Base-by-base conservation (phyloP, 2,329 filamentous ascomycete species). In the Trichoderma brevicompactum region DNA sequence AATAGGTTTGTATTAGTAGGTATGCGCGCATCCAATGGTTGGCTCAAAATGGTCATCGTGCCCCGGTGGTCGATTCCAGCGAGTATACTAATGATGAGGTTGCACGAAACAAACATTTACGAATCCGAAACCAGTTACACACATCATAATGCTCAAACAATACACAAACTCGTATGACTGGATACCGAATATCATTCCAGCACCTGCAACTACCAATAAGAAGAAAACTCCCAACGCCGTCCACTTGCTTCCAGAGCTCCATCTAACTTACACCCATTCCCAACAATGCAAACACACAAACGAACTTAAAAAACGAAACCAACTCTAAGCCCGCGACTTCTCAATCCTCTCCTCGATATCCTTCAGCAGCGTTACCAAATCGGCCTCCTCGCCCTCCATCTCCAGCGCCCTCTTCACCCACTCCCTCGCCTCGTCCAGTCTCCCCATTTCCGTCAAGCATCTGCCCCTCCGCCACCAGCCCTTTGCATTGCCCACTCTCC, bases 391-490 rank as follows among this genome's bases (percentile, higher is more conserved):
- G 12, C 90, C 90, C 80, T 96, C 93, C 75, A 94, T 88, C 81
- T 97, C 94, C 65, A 97, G 77, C 0, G 87, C 93, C 74, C 87
- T 84, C 69, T 84, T 85, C 46, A 97, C 84, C 87, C 93, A 96
- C 68, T 89, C 87, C 72, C 83, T 83, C 1, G 94, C 93, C 85
- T 98, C 94, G 64, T 91, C 88, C 73, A 92, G 79, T 67, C 94
- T 79, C 1, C 91, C 90, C 95, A 98, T 98, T 86, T 99, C 95
- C 70, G 90, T 79, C 74, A 98, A 78, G 75, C 92, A 96, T 80
- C 88, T 88, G 9, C 92, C 95, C 68, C 92, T 83, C 68, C 95
- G 84, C 89, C 92, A 97, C 92, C 94, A 98, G 0, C 89, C 94
- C 86, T 98, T 98, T 1, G 92, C 88, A 77, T 99, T 98, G 44